Evolutionary conservation across 2,329 filamentous ascomycete species (phyloP), one percentile per base, ranked within the genome.

Genomic region (Arthrocladium fulminans): DNA sequence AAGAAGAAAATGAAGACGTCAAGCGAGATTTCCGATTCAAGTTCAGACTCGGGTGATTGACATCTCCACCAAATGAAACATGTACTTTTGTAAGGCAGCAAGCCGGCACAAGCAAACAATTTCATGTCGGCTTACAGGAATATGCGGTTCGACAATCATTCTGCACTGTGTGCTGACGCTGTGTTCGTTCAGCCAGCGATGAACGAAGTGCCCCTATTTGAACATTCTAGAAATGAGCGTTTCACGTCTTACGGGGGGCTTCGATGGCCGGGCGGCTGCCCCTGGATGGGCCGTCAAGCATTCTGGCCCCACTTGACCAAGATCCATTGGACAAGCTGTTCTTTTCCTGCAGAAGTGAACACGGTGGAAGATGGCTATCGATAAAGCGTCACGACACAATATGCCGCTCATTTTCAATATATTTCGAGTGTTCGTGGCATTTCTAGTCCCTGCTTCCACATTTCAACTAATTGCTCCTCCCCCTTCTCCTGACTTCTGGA

Each of bases 1-100:
- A 61, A 60, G 49, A 65, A 60, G 53, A 62, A 66, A 24, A 67
- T 64, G 54, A 66, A 63, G 51, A 51, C 47, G 7, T 10, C 40
- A 9, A 30, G 40, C 29, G 40, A 27, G 23, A 43, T 10, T 19
- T 27, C 23, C 19, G 40, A 17, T 29, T 3, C 15, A 8, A 15
- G 23, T 7, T 43, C 25, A 10, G 17, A 23, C 20, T 19, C 32
- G 5, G 32, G 13, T 35, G n/a, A n/a, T n/a, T n/a, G n/a, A n/a
- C n/a, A n/a, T n/a, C n/a, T n/a, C n/a, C n/a, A n/a, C n/a, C n/a
- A n/a, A n/a, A n/a, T n/a, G n/a, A n/a, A n/a, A n/a, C n/a, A n/a
- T n/a, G n/a, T n/a, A n/a, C n/a, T n/a, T n/a, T n/a, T n/a, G n/a
- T n/a, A n/a, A n/a, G n/a, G n/a, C n/a, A n/a, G n/a, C n/a, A n/a